Conservation (phyloP, 1,284 basidiomycete genomes). For the Tetrapyrgos nigripes region DNA sequence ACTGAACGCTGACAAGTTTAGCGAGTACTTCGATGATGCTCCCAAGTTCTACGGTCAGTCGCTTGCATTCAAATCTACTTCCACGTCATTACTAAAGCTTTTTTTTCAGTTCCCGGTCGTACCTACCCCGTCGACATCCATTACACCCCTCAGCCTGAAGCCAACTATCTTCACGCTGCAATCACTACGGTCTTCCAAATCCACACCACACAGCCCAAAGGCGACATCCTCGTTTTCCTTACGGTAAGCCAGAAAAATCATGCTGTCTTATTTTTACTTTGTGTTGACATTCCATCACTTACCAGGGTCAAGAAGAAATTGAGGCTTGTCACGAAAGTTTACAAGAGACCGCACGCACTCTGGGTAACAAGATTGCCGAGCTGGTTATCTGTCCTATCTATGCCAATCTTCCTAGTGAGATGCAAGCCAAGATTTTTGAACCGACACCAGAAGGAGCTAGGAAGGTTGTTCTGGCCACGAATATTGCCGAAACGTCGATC, state of each 20-base stretch:
- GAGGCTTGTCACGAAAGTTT: conserved; percentile 97
- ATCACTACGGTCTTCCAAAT: conserved; percentile 99
- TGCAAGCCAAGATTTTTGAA: conserved; percentile 99
- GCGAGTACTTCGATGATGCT: conserved; percentile 94
- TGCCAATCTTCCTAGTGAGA: conserved; percentile 96
- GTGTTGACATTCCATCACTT: conserved; percentile 1
- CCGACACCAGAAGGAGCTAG: conserved; percentile 96
- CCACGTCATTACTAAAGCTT: neutral
- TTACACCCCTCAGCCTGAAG: conserved; percentile 97
- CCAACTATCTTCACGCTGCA: conserved; percentile 97
- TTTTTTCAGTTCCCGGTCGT: conserved; percentile 85
- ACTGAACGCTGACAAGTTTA: conserved; percentile 95
- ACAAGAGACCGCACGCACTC: conserved; percentile 91
- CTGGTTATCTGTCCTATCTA: conserved; percentile 98
- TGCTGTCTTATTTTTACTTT: neutral
- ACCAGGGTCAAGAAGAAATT: conserved; percentile 97
- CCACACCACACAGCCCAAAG: conserved; percentile 97
- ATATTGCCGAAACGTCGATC: conserved; percentile 98
- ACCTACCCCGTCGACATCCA: conserved; percentile 98
- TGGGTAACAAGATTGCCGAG: conserved; percentile 96
- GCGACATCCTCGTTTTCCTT: conserved; percentile 98
- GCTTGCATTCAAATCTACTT: conserved; percentile 1
- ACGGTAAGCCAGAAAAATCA: too few species aligned
- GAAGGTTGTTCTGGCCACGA: conserved; percentile 97
- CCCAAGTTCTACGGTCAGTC: conserved; percentile 89